Base-by-base conservation (phyloP, 179 eudicot genomes). In the Corrigiola litoralis region DNA sequence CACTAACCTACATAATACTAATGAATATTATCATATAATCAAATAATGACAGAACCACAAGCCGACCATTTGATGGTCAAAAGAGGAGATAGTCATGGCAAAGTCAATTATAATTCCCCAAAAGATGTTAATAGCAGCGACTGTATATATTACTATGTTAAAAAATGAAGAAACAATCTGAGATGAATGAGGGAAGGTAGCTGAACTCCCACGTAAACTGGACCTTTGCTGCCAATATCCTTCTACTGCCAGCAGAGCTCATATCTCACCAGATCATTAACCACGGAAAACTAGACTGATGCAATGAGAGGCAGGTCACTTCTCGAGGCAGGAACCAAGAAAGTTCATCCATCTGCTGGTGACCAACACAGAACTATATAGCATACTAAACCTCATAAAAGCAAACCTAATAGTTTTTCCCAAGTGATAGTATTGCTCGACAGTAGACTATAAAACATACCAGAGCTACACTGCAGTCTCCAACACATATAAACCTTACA, bases 401-500 rank as follows among this genome's bases (percentile, higher is more conserved):
- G 17, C 8, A 14, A 31, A 38, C 20, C 69, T 13, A 32, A 28
- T 27, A 31, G 20, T 52, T 41, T 21, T 10, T 25, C 20, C 3
- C 16, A 28, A 27, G 38, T 42, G 44, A 33, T 42, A 63, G 0
- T 21, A 27, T 14, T 53, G 16, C 6, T 25, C 11, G 5, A 41
- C 14, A 10, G n/a, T 44, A 59, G 57, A 36, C 21, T 9, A 11
- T 31, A 14, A 51, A 13, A n/a, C 62, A 32, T 32, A 53, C 63
- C 72, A 61, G 34, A 27, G 55, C 32, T 50, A 63, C 53, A 45
- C 66, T 29, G 66, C 44, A 40, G 53, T 37, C 72, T 66, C 63
- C 72, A 66, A 60, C 67, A 60, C 41, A 59, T 11, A 63, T 46
- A 11, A 24, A 63, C 33, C 62, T 53, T 7, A 44, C 13, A 58